Conservation (phyloP, 2,329 filamentous ascomycete species). For the Alternaria arborescens region DNA sequence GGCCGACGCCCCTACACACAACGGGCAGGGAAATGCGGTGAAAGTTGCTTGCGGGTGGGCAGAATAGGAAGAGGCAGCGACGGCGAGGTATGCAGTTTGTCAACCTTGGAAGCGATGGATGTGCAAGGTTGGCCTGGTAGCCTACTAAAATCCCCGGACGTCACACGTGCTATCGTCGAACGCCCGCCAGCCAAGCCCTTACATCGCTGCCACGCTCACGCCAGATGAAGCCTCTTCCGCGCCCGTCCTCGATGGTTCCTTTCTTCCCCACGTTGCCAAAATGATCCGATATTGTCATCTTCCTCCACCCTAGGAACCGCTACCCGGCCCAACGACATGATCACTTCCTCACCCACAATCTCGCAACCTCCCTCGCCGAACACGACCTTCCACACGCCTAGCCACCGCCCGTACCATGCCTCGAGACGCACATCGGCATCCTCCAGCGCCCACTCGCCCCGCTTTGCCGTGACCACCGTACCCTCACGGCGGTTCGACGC, state of each 20-base stretch:
- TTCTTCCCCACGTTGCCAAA: constrained; percentile 21
- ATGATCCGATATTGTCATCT: constrained; percentile 17
- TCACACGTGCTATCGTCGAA: constrained; percentile 19
- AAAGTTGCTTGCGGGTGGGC: constrained; percentile 12
- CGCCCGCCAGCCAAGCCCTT: constrained; percentile 13
- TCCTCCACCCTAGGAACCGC: constrained; percentile 15
- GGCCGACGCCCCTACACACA: neutral
- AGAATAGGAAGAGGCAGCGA: constrained; percentile 1
- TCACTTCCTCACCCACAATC: constrained; percentile 49
- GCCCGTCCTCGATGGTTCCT: constrained; percentile 12
- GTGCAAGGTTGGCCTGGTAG: neutral
- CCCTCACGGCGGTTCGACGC: constrained; percentile 41
- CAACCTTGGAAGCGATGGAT: constrained; percentile 2
- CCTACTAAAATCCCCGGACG: constrained; percentile 17
- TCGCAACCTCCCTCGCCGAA: constrained; percentile 50
- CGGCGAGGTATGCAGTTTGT: constrained; percentile 11
- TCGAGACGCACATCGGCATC: constrained; percentile 43
- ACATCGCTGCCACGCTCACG: constrained; percentile 20
- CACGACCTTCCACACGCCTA: constrained; percentile 44
- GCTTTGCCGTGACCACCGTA: constrained; percentile 44
- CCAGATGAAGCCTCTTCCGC: constrained; percentile 27
- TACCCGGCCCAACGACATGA: constrained; percentile 37
- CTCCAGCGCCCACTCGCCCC: constrained; percentile 43
- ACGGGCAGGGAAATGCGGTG: constrained; percentile 18
- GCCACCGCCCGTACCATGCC: constrained; percentile 45